phyloP scores from a whole-genome alignment of 306 rosid species.

The Cicer chorassanicum region DNA sequence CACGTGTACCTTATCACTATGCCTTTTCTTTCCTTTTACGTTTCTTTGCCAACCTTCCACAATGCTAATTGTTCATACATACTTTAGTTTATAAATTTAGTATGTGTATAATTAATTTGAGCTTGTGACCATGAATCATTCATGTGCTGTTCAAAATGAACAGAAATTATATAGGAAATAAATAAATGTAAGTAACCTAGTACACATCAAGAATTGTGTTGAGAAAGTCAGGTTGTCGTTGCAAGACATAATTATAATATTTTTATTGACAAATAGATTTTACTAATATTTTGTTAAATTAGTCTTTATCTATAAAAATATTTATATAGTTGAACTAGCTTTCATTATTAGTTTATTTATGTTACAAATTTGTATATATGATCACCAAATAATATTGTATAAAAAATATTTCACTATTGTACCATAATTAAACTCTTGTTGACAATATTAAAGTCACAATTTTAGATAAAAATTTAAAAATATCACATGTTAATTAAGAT shows the following conservation, averaged over 20 bases:
- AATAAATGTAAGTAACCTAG: slow-evolving; percentile 26
- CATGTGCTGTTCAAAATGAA: slow-evolving; percentile 18
- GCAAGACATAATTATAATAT: not conserved
- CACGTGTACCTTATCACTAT: slow-evolving; percentile 47
- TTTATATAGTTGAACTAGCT: too few species aligned
- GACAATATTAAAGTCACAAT: too few species aligned
- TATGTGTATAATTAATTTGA: not conserved
- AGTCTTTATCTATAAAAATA: too few species aligned
- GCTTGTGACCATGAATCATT: slow-evolving; percentile 34
- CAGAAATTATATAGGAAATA: slow-evolving; percentile 20
- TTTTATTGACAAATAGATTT: too few species aligned
- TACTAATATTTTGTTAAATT: too few species aligned
- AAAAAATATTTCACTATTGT: too few species aligned
- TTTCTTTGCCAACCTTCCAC: slow-evolving; percentile 34
- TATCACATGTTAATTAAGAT: too few species aligned
- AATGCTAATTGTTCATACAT: slow-evolving; percentile 21
- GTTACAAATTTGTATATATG: too few species aligned
- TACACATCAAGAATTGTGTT: slow-evolving; percentile 30
- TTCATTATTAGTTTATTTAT: too few species aligned
- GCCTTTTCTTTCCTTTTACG: slow-evolving; percentile 45
- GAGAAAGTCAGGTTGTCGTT: slow-evolving; percentile 18
- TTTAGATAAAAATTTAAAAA: too few species aligned
- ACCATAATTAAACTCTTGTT: too few species aligned
- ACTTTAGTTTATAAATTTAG: slow-evolving; percentile 15
- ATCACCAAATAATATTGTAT: too few species aligned